phyloP scores from a whole-genome alignment of 2,329 filamentous ascomycete species.

The Diplodia corticola region DNA sequence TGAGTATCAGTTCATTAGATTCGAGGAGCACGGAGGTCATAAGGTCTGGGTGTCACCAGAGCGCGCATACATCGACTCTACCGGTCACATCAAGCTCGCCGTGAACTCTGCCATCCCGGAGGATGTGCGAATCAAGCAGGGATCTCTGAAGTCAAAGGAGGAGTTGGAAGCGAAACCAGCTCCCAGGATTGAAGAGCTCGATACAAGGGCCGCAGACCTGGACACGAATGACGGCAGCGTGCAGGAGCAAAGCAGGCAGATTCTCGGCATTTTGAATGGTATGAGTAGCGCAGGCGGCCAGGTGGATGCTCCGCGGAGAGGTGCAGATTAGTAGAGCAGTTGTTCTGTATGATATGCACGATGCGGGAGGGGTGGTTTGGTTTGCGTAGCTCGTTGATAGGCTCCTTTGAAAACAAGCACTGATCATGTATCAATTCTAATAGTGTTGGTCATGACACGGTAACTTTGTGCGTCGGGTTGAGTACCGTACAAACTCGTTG shows the following conservation, averaged over 20 bases:
- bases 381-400: background rate
- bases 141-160: slow-evolving; percentile 1
- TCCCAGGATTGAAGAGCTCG: slow-evolving; percentile 4
- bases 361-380: background rate
- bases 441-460: background rate
- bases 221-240: background rate
- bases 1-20: slow-evolving; percentile 42
- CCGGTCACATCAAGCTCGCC: slow-evolving; percentile 45
- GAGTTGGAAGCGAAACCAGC: background rate
- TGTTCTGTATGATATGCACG: background rate
- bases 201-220: background rate
- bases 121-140: slow-evolving; percentile 15
- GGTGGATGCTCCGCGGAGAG: background rate
- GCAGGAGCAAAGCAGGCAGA: background rate
- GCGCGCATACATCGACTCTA: slow-evolving; percentile 48
- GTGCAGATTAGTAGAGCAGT: slow-evolving; percentile 1
- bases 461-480: too few species aligned
- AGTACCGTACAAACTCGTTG: too few species aligned
- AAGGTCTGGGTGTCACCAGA: slow-evolving; percentile 55
- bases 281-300: background rate
- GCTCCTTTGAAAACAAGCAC: background rate
- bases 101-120: slow-evolving; percentile 5
- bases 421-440: background rate
- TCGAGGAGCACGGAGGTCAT: slow-evolving; percentile 50
- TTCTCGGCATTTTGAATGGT: background rate